phyloP scores from a whole-genome alignment of 1,284 basidiomycete genomes.

The Rhizoctonia solani region DNA sequence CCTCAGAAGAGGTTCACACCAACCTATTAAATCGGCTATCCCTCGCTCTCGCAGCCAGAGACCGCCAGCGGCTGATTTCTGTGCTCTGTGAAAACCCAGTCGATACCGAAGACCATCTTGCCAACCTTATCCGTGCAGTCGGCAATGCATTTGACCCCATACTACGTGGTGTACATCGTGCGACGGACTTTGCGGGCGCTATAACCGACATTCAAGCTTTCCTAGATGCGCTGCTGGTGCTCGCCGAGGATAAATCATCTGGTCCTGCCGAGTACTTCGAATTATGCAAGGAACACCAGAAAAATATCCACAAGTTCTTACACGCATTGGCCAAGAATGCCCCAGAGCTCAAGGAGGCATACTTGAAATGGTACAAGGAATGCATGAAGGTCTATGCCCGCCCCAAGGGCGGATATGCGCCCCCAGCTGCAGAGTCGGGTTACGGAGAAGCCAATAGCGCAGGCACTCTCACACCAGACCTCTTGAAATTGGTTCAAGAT shows the following conservation, averaged over 20 bases:
- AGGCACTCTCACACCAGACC: slow-evolving; percentile 19
- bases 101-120: slow-evolving; percentile 9
- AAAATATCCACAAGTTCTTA: slow-evolving; percentile 28
- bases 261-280: slow-evolving; percentile 11
- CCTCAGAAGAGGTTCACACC: slow-evolving; percentile 11
- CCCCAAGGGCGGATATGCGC: background rate
- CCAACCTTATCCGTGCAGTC: slow-evolving; percentile 10
- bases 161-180: slow-evolving; percentile 11
- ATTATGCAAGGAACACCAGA: slow-evolving; percentile 19
- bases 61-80: slow-evolving; percentile 12
- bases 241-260: slow-evolving; percentile 14
- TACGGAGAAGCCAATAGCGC: slow-evolving; percentile 18
- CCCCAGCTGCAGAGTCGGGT: background rate
- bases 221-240: slow-evolving; percentile 5
- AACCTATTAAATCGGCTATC: slow-evolving; percentile 22
- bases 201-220: slow-evolving; percentile 19
- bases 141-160: slow-evolving; percentile 26
- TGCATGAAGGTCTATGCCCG: slow-evolving; percentile 27
- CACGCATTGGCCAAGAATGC: slow-evolving; percentile 15
- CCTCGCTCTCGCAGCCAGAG: slow-evolving; percentile 9
- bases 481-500: slow-evolving; percentile 2
- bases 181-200: slow-evolving; percentile 25
- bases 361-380: slow-evolving; percentile 22
- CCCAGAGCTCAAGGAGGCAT: slow-evolving; percentile 22
- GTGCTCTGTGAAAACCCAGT: slow-evolving; percentile 8